Conservation (phyloP, 2,329 filamentous ascomycete species). For the Penicillium freii region DNA sequence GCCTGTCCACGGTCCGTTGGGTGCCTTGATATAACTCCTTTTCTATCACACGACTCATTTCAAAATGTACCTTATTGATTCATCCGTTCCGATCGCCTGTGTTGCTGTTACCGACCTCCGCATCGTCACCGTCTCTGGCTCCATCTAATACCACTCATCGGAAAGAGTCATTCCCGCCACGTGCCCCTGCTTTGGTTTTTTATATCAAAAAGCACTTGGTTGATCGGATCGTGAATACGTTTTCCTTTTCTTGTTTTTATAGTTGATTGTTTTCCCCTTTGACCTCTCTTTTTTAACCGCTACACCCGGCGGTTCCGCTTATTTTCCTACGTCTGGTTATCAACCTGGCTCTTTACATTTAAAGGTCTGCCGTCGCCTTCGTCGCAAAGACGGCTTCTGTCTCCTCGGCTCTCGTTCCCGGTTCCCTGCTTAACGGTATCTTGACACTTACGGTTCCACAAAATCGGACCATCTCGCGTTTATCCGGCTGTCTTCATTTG, state of each 20-base stretch:
- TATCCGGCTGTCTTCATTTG: conserved; percentile 15
- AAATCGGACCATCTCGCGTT: conserved; percentile 23
- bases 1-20: conserved; percentile 35
- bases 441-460: conserved; percentile 20
- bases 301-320: conserved; percentile 8
- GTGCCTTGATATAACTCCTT: conserved; percentile 26
- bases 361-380: conserved; percentile 30
- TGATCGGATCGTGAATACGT: conserved; percentile 24
- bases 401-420: conserved; percentile 31
- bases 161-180: conserved; percentile 19
- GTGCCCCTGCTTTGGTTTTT: conserved; percentile 10
- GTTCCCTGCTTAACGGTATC: conserved; percentile 29
- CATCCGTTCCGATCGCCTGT: conserved; percentile 39
- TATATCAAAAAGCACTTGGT: conserved; percentile 25
- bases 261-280: conserved; percentile 6
- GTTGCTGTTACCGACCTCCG: conserved; percentile 36
- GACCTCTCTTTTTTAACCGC: conserved; percentile 4
- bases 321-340: conserved; percentile 9
- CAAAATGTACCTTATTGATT: conserved; percentile 44
- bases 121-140: conserved; percentile 25
- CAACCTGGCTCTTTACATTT: conserved; percentile 23
- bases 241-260: conserved; percentile 13
- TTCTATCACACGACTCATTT: conserved; percentile 13
- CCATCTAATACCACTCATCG: conserved; percentile 20
- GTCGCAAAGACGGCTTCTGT: conserved; percentile 26